These are phyloP conservation scores for Pilasporangium apinafurcum DNA, from an alignment of 352 stramenopile genomes.

Conservation along the genomic window DNA sequence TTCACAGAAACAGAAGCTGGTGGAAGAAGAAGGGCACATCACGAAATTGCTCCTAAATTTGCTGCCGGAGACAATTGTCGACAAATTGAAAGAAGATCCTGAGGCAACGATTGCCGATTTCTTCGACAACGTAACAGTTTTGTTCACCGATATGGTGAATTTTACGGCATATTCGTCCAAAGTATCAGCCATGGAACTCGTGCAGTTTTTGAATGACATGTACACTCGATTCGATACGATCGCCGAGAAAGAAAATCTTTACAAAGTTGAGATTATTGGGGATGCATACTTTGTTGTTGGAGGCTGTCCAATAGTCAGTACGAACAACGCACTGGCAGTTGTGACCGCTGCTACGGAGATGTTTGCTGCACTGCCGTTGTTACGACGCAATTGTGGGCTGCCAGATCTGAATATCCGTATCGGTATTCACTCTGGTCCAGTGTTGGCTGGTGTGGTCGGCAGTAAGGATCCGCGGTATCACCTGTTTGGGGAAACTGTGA, in stretches of 20 bases:
- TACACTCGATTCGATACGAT: conserved; percentile 87
- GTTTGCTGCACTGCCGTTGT: conserved; percentile 49
- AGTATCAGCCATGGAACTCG: conserved; percentile 75
- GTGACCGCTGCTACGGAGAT: conserved; percentile 74
- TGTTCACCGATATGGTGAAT: conserved; percentile 86
- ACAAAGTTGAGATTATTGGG: conserved; percentile 90
- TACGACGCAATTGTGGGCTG: conserved; percentile 69
- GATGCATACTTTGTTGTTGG: conserved; percentile 84
- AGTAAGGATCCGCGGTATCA: conserved; percentile 81
- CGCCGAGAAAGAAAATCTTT: conserved; percentile 76
- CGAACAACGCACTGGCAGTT: conserved; percentile 60
- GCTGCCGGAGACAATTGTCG: conserved; percentile 77
- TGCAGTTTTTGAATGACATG: conserved; percentile 88
- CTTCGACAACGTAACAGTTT: conserved; percentile 80
- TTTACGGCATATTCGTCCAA: conserved; percentile 82
- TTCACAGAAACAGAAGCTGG: conserved; percentile 78
- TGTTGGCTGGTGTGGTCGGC: conserved; percentile 82
- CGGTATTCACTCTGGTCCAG: conserved; percentile 73
- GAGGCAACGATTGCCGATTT: conserved; percentile 78
- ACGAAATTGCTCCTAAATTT: conserved; percentile 76
- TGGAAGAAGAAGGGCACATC: conserved; percentile 73
- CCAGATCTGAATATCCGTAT: conserved; percentile 84
- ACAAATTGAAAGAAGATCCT: conserved; percentile 77
- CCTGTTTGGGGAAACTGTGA: conserved; percentile 82
- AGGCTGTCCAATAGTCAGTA: conserved; percentile 52